These are phyloP conservation scores for Chrysoporthe puriensis DNA, from an alignment of 2,329 filamentous ascomycete species.

Conservation along the genomic window DNA sequence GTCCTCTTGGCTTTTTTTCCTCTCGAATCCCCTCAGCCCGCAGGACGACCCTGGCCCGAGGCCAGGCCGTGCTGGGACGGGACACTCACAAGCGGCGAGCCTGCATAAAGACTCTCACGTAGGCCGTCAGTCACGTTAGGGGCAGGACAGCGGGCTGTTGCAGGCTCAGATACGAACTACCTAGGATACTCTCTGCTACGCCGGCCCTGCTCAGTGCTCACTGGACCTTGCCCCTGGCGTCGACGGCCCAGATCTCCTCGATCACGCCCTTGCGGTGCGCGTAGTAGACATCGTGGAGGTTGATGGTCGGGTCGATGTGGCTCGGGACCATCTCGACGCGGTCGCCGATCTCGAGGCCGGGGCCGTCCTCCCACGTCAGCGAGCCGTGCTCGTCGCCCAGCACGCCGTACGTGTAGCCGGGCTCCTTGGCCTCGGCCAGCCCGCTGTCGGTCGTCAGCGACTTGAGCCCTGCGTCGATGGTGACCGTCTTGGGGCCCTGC, in stretches of 20 bases:
- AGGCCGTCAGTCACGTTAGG: no score
- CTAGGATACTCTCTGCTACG: background rate
- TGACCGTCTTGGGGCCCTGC: constrained; percentile 48
- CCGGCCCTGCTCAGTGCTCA: constrained; percentile 32
- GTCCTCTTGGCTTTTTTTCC: no score
- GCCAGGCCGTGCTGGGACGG: no score
- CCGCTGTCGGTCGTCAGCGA: constrained; percentile 56
- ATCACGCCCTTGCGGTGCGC: constrained; percentile 51
- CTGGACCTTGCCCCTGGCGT: constrained; percentile 55
- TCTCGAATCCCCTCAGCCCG: no score
- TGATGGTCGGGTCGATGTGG: constrained; percentile 59
- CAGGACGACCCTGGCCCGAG: no score
- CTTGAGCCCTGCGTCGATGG: constrained; percentile 55
- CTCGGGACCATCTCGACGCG: constrained; percentile 56
- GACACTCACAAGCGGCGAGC: no score
- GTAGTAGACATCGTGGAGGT: constrained; percentile 56
- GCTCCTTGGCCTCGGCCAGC: constrained; percentile 50
- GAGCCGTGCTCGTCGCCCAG: constrained; percentile 55
- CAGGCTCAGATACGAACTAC: no score
- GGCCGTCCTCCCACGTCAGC: constrained; percentile 46
- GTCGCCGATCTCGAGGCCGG: constrained; percentile 47
- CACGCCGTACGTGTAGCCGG: constrained; percentile 47
- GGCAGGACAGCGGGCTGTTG: no score
- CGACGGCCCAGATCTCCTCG: constrained; percentile 56
- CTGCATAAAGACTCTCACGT: no score